Evolutionary conservation across 1,284 basidiomycete species (phyloP), one percentile per base, ranked within the genome.

Genomic region (Schizopora paradoxa): DNA sequence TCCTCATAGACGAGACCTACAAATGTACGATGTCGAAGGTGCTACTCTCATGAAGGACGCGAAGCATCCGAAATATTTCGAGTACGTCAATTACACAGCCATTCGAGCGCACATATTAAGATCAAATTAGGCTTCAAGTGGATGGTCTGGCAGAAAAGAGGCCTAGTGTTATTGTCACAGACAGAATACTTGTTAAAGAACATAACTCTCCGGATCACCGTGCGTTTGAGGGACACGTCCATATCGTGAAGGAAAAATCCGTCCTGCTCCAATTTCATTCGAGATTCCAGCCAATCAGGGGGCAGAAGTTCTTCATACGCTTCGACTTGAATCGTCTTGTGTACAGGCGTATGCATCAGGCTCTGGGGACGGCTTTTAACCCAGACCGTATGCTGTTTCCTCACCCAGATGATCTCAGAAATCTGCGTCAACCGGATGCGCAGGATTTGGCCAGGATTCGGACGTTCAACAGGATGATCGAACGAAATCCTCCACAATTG

Each of bases 271-370:
- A 62, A 22, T 74, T 79, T 54, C 58, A 63, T 29, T 57, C 62
- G 1, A 56, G 58, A 10, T 79, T 79, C 56, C 66, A 59, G 48
- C 61, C 57, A 13, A 67, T 66, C 51, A 56, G 54, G 34, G 71
- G 69, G 2, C 66, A 59, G 18, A 68, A 62, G 38, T 75, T 75
- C 51, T 67, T 72, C 37, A 63, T 77, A n/a, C 66, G 67, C 16
- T 76, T 78, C 49, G 65, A 68, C 18, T 58, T 76, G 21, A 75
- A 74, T 49, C 69, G 74, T 2, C 60, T 74, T 19, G 65, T 71
- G 0, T 60, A 69, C n/a, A 68, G 74, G 21, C 63, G 76, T 32
- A 73, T 74, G 69, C 77, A 82, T 52, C 73, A 81, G 51, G 76
- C 79, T 0, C 60, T 83, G 19, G 64, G 72, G 33, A 62, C 62